Base-by-base conservation (phyloP, 2,329 filamentous ascomycete species). In the Nigrograna mackinnonii region DNA sequence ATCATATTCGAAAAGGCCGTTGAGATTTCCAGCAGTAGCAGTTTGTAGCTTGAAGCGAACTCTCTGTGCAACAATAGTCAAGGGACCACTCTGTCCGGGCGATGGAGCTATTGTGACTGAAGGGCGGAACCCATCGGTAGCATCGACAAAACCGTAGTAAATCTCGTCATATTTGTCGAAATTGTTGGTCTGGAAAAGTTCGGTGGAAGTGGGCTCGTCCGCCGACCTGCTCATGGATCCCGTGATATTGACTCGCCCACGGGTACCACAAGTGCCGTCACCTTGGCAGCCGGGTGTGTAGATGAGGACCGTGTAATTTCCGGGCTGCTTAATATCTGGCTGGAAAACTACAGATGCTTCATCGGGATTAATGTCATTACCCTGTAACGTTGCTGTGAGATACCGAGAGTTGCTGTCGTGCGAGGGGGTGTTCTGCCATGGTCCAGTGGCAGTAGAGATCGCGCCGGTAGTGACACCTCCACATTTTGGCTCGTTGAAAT, bases 141-240 rank as follows among this genome's bases (percentile, higher is more conserved):
- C 84, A 62, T 97, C 90, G 40, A 99, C 83, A 52, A 84, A 84
- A 35, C 91, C 94, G 52, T 86, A 87, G 70, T 91, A 96, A 44
- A 99, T 84, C 54, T 89, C 85, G 63, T 99, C 94, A 62, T 95
- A 97, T 69, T 99, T 99, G 75, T 97, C 92, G 66, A 86, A 95
- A 64, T 95, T 81, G 71, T 99, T 99, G 14, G 91, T 96, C 69
- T 99, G 94, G 64, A 81, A 95, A 6, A 96, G 73, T 1, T 80
- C 78, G 1, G 77, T 82, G 20, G 81, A 78, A 43, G 84, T 76
- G 4, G 80, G 74, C 17, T 26, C 19, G 16, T 44, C 46, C 54
- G 55, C 68, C 55, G 54, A 68, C 58, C 54, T 70, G 21, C 61
- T 61, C 5, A 74, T 71, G 3, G 83, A 79, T 74, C 94, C 84